These are phyloP conservation scores for Blastobotrys malaysiensis DNA, from an alignment of 1,139 yeast genomes.

Conservation along the genomic window DNA sequence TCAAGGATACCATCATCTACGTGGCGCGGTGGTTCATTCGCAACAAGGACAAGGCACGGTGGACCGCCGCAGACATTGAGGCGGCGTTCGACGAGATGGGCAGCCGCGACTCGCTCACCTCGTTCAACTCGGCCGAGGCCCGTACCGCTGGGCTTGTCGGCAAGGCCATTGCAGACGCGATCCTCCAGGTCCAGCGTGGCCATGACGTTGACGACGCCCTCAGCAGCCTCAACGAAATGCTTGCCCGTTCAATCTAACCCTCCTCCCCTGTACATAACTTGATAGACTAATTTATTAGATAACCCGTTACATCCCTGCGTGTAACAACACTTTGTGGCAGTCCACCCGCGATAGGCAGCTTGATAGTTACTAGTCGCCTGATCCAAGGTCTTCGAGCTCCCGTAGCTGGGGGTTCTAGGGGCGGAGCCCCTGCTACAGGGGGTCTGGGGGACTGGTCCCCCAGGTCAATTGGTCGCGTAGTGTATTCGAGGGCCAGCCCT, in stretches of 20 bases:
- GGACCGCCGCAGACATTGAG: slow-evolving; percentile 21
- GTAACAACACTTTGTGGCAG: too few species aligned
- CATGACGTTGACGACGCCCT: slow-evolving; percentile 19
- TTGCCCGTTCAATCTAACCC: slow-evolving; percentile 1
- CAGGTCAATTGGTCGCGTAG: too few species aligned
- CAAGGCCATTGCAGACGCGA: slow-evolving; percentile 19
- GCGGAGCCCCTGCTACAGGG: too few species aligned
- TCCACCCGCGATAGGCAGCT: too few species aligned
- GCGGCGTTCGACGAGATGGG: slow-evolving; percentile 20
- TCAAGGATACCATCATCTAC: slow-evolving; percentile 16
- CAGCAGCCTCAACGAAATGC: slow-evolving; percentile 12
- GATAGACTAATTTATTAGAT: background rate
- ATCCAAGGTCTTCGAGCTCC: too few species aligned
- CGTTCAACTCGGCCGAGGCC: slow-evolving; percentile 14
- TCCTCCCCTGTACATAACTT: background rate
- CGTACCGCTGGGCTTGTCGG: slow-evolving; percentile 19
- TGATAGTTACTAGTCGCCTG: too few species aligned
- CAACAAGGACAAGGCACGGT: slow-evolving; percentile 16
- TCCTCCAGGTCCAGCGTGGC: slow-evolving; percentile 20
- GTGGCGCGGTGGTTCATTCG: slow-evolving; percentile 23
- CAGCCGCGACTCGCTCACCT: slow-evolving; percentile 14
- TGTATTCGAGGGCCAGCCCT: too few species aligned
- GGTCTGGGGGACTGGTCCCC: too few species aligned
- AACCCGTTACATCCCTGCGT: too few species aligned
- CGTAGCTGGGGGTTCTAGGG: too few species aligned